These are phyloP conservation scores for Suhomyces wounanorum DNA, from an alignment of 1,139 yeast genomes.

Conservation along the genomic window DNA sequence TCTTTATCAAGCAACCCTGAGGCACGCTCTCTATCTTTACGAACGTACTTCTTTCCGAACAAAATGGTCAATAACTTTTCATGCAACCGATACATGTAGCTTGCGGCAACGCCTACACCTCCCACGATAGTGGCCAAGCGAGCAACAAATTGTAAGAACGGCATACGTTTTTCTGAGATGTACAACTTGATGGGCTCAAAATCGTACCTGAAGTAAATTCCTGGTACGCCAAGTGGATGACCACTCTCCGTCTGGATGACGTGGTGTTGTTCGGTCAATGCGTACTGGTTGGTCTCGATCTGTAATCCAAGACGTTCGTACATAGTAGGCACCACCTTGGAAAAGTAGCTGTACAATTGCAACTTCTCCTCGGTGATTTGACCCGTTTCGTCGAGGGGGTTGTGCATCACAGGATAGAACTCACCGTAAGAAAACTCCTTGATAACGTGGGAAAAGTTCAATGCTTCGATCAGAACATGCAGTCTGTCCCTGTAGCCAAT, in stretches of 20 bases:
- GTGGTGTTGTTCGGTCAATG: slow-evolving; percentile 61
- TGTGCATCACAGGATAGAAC: slow-evolving; percentile 80
- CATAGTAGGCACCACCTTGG: slow-evolving; percentile 83
- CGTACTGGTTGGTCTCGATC: slow-evolving; percentile 84
- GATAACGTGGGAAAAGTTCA: slow-evolving; percentile 83
- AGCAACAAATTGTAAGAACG: slow-evolving; percentile 77
- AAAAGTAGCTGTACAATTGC: slow-evolving; percentile 60
- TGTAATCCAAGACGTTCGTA: slow-evolving; percentile 70
- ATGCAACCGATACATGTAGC: slow-evolving; percentile 45
- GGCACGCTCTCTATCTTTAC: slow-evolving; percentile 53
- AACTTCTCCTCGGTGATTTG: slow-evolving; percentile 49
- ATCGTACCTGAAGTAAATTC: slow-evolving; percentile 80
- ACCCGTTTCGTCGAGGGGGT: slow-evolving; percentile 80
- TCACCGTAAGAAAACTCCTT: slow-evolving; percentile 90
- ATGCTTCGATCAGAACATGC: slow-evolving; percentile 45
- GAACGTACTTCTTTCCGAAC: slow-evolving; percentile 54
- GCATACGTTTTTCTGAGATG: slow-evolving; percentile 68
- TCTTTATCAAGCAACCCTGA: slow-evolving; percentile 37
- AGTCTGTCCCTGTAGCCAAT: slow-evolving; percentile 53
- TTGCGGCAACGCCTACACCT: slow-evolving; percentile 61
- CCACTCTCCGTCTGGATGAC: slow-evolving; percentile 24
- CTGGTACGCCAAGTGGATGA: slow-evolving; percentile 55
- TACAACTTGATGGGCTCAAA: slow-evolving; percentile 82
- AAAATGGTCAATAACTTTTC: slow-evolving; percentile 47
- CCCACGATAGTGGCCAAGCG: slow-evolving; percentile 80